Evolutionary conservation across 2,329 filamentous ascomycete genomes (phyloP), one percentile per base, ranked within the genome.

Genomic region (Neofusicoccum parvum): DNA sequence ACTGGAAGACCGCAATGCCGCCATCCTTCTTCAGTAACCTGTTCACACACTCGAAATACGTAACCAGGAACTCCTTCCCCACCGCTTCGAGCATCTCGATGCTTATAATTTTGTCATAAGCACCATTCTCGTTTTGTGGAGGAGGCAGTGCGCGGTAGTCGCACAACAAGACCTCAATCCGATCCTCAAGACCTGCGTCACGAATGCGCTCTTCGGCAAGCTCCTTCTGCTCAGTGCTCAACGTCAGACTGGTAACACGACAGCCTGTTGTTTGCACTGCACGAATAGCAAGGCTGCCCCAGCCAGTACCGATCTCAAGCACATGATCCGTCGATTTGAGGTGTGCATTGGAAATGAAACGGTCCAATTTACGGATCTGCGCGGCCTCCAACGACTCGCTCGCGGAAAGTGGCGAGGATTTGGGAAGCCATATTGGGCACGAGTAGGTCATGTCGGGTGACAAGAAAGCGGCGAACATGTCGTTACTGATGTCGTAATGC

Each of bases 21-120:
- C 87, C 87, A 15, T 89, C 82, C 54, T 81, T 82, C 75, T 92
- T 91, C 49, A 92, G 75, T 37, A 91, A 75, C 65, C 80, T 80
- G 70, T 91, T 80, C 59, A 92, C 81, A 69, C 85, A 86, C 17
- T 80, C 78, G 72, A 92, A 92, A 72, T 92, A 92, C 1, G 85
- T 88, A 20, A 83, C 80, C 37, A 92, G 76, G 69, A 86, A 92
- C 72, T 90, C 87, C 60, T 84, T 80, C 3, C 90, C 90, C 0
- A 92, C 90, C 1, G 88, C 88, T 78, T 92, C 90, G 23, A 92
- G 80, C 90, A 92, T 92, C 73, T 92, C 90, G 66, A 92, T 91
- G 3, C 88, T 91, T 7, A 92, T 82, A 6, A 92, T 81, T 73
- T 91, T 91, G 76, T 92, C 90, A 69, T 87, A 92, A 0, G 80